phyloP scores from a whole-genome alignment of 768 basidiomycete genomes.

The Russula foetens region DNA sequence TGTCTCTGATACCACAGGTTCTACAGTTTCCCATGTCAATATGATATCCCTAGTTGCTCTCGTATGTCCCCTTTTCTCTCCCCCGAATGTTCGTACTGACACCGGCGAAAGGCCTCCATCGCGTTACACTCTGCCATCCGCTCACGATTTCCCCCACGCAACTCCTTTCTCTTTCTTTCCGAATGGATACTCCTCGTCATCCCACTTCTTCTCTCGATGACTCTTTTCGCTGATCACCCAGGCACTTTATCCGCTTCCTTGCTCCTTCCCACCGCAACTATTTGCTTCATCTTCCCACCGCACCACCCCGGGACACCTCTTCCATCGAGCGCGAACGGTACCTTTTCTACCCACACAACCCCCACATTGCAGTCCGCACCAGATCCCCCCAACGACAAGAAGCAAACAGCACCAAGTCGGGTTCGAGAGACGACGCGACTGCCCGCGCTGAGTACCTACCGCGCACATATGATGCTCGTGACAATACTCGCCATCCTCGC shows the following conservation, averaged over 20 bases:
- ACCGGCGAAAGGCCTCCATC: constrained; percentile 51
- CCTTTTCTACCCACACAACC: constrained; percentile 21
- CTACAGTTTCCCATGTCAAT: constrained; percentile 61
- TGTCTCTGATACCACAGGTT: constrained; percentile 66
- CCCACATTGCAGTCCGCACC: constrained; percentile 6
- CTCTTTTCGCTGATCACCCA: constrained; percentile 58
- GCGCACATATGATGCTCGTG: constrained; percentile 94
- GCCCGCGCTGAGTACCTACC: constrained; percentile 77
- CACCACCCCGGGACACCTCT: constrained; percentile 40
- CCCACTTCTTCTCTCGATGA: constrained; percentile 79
- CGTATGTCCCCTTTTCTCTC: constrained; percentile 34
- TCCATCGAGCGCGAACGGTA: constrained; percentile 38
- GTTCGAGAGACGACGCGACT: constrained; percentile 32
- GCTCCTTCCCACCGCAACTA: constrained; percentile 33
- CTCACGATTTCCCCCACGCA: constrained; percentile 38
- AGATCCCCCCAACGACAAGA: constrained; percentile 6
- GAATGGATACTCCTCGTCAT: constrained; percentile 52
- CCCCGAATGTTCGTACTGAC: not conserved
- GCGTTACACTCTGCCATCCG: constrained; percentile 54
- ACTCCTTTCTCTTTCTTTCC: constrained; percentile 48
- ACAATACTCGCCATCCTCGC: constrained; percentile 88
- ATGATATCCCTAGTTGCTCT: constrained; percentile 53
- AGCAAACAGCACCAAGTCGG: not conserved
- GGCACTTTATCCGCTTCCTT: constrained; percentile 42
- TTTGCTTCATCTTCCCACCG: constrained; percentile 39